phyloP scores from a whole-genome alignment of 2,329 filamentous ascomycete genomes.

The Microcyclosporella mali region DNA sequence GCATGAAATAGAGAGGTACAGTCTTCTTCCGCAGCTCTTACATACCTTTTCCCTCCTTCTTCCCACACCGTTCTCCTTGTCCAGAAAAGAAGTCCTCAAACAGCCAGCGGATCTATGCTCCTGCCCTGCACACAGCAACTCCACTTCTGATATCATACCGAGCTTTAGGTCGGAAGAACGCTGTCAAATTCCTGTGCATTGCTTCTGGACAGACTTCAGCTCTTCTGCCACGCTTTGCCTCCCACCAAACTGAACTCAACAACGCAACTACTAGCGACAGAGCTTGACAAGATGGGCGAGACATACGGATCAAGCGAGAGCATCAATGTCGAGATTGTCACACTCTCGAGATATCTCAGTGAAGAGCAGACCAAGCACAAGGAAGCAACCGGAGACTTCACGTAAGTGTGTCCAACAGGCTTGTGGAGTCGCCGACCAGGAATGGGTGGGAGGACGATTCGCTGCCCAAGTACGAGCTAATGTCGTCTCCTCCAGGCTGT shows the following conservation, averaged over 20 bases:
- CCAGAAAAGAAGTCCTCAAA: background rate
- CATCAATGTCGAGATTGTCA: slow-evolving; percentile 94
- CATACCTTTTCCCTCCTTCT: slow-evolving; percentile 2
- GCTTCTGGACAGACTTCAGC: slow-evolving; percentile 1
- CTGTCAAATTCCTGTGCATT: slow-evolving; percentile 4
- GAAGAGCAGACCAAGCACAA: slow-evolving; percentile 92
- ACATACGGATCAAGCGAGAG: slow-evolving; percentile 50
- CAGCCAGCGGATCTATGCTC: slow-evolving; percentile 3
- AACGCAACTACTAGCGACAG: background rate
- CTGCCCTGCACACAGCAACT: slow-evolving; percentile 9
- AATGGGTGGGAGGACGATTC: background rate
- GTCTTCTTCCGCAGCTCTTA: slow-evolving; percentile 10
- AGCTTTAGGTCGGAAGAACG: slow-evolving; percentile 9
- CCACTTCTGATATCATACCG: slow-evolving; percentile 26
- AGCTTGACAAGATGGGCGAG: slow-evolving; percentile 3
- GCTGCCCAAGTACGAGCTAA: slow-evolving; percentile 13
- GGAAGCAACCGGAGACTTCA: slow-evolving; percentile 97
- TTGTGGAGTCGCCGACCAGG: background rate
- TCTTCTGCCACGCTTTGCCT: background rate
- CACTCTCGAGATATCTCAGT: slow-evolving; percentile 88
- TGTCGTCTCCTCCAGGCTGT: slow-evolving; percentile 53
- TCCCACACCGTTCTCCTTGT: too few species aligned
- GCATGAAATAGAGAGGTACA: slow-evolving; percentile 5
- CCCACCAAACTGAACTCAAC: too few species aligned
- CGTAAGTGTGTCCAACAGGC: slow-evolving; percentile 53